Base-by-base conservation (phyloP, 345 rosid species). In the Euclidium syriacum region DNA sequence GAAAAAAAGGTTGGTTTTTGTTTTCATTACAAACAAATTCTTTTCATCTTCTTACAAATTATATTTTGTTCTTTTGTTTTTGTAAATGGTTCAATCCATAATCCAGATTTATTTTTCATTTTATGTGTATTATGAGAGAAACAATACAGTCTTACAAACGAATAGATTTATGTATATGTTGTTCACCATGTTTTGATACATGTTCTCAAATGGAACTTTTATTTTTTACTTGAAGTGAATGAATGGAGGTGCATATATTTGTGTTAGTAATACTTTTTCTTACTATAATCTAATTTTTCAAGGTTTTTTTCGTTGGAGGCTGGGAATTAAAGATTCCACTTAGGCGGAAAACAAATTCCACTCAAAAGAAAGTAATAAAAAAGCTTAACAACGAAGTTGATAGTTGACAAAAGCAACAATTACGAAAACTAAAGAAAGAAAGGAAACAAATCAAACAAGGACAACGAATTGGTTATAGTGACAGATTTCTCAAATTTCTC, bases 381-480 rank as follows among this genome's bases (percentile, higher is more conserved):
- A 68, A 23, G 61, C 14, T 32, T 59, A 59, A 59, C 60, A 51
- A 68, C 9, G 29, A 41, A 41, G 73, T 59, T 59, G 67, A 25
- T 39, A 30, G 27, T 67, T 58, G 43, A 58, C 72, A 41, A 34
- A 30, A 40, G 6, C 16, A 23, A 26, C 39, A 14, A 67, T n/a
- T 38, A 20, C 30, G 1, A 48, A 46, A 26, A 12, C 29, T 9
- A n/a, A 47, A 47, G 0, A 14, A 39, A 39, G 7, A 10, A 23
- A 5, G 7, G 30, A 36, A 55, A 25, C n/a, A n/a, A n/a, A n/a
- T n/a, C n/a, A 35, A 16, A 8, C 23, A 55, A 35, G 4, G 50
- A 46, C 40, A 67, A 47, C 49, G 16, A 66, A 39, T 4, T 64
- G 36, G 10, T 33, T 32, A 53, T 30, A 22, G 64, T 20, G 58